phyloP scores from a whole-genome alignment of 768 basidiomycete species.

The Lactifluus hygrophoroides region DNA sequence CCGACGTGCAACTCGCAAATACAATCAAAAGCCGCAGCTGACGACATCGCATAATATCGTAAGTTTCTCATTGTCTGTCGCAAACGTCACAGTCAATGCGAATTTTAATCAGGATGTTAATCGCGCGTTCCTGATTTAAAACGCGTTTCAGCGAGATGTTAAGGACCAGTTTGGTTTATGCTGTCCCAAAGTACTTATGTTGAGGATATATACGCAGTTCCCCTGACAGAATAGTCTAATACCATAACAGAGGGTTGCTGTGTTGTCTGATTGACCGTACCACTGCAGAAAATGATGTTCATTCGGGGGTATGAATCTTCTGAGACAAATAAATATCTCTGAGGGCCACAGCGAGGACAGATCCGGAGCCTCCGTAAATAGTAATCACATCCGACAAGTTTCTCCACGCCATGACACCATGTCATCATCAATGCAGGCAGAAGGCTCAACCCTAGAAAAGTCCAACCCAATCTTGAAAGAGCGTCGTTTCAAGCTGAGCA shows the following conservation, averaged over 20 bases:
- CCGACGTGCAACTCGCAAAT: conserved; percentile 16
- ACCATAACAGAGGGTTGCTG: too few species aligned
- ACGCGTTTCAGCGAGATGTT: background rate
- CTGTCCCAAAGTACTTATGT: conserved; percentile 4
- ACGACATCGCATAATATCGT: conserved; percentile 19
- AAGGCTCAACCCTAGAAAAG: conserved; percentile 1
- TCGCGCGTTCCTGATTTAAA: conserved; percentile 14
- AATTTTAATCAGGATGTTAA: background rate
- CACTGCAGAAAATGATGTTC: too few species aligned
- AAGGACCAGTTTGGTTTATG: background rate
- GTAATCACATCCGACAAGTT: background rate
- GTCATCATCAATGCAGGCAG: conserved; percentile 2
- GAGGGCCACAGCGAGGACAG: background rate
- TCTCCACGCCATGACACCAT: background rate
- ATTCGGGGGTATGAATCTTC: too few species aligned
- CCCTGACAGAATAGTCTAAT: background rate
- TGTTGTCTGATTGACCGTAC: too few species aligned
- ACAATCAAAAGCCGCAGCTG: conserved; percentile 20
- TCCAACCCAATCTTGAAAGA: conserved; percentile 48
- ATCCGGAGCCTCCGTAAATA: background rate
- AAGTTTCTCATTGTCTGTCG: background rate
- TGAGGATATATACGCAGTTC: background rate
- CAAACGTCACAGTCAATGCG: background rate
- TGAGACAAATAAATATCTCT: too few species aligned
- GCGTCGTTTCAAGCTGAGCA: conserved; percentile 80